Evolutionary conservation across 2,329 filamentous ascomycete genomes (phyloP), one percentile per base, ranked within the genome.

Genomic region (Ampelomyces quisqualis): DNA sequence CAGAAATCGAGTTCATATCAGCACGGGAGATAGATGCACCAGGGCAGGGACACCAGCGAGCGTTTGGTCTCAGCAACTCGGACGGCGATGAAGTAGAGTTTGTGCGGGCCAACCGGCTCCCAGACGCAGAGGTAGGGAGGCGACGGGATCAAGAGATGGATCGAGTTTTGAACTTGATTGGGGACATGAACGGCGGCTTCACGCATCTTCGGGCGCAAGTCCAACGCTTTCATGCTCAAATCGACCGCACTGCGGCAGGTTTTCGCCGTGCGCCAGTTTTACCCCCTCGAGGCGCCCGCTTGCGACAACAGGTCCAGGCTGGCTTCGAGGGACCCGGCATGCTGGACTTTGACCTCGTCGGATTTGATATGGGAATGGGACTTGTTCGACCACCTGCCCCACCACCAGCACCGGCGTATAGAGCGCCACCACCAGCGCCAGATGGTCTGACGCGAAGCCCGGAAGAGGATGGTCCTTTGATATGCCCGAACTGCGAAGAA

Each of bases 401-500:
- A 14, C 58, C 64, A 14, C 35, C 52, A 2, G 58, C 65, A n/a
- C 65, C 68, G 5, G 71, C 69, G 55, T 80, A 91, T 64, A 78
- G 84, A 29, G 75, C 84, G 0, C 84, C 86, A 0, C 73, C 77
- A n/a, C 71, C 82, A 0, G 75, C 87, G 0, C 77, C 78, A 5
- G 73, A 81, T n/a, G 91, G 90, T 1, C 97, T 93, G 58, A 95
- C 88, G 1, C 78, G 90, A 43, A 82, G 81, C 34, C 86, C 88
- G 0, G 79, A 74, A 26, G 84, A 88, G 23, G 82, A 88, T 11
- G 79, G 86, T 24, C 75, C 86, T 1, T 77, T 91, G 2, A 77
- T 95, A 1, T 98, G 93, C 64, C 88, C 91, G 0, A 88, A 88
- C 43, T 98, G 93, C 57, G 84, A 86, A 13, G 79, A 87, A 43